phyloP scores from a whole-genome alignment of 2,329 filamentous ascomycete genomes.

The Botryotinia narcissicola region DNA sequence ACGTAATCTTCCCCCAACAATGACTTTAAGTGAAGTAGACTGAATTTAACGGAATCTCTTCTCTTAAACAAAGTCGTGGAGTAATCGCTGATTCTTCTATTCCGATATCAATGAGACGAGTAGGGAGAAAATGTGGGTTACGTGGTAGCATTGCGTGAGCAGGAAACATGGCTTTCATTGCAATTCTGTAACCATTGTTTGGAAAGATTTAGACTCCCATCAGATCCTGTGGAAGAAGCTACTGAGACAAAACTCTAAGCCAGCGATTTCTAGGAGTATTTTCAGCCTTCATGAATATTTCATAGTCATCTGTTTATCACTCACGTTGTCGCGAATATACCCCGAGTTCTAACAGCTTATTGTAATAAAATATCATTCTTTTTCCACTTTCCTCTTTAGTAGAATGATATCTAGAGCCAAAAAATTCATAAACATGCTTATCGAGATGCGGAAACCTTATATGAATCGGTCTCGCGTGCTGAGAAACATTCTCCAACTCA shows the following conservation, averaged over 20 bases:
- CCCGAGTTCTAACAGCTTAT: no score
- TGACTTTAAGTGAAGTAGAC: neutral
- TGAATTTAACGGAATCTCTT: neutral
- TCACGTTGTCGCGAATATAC: neutral
- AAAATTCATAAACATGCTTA: no score
- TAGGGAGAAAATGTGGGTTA: neutral
- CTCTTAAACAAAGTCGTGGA: neutral
- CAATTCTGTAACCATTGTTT: neutral
- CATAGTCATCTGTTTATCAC: no score
- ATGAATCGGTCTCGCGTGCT: no score
- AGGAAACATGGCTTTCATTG: neutral
- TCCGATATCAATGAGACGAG: neutral
- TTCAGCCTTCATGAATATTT: accelerated
- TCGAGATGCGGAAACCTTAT: no score
- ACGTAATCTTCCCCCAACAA: neutral
- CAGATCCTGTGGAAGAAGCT: neutral
- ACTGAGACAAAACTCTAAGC: neutral
- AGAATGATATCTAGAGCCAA: no score
- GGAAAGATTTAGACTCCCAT: neutral
- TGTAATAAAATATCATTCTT: no score
- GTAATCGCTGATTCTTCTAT: neutral
- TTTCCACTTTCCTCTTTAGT: no score
- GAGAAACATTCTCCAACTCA: no score
- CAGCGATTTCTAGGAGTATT: neutral
- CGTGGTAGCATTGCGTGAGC: neutral